A percentile compares a stretch with the other conserved stretches of the same genome.
Evolutionary conservation across 163 green algal species (phyloP).

Genomic region (Coccomyxa subellipsoidea): DNA sequence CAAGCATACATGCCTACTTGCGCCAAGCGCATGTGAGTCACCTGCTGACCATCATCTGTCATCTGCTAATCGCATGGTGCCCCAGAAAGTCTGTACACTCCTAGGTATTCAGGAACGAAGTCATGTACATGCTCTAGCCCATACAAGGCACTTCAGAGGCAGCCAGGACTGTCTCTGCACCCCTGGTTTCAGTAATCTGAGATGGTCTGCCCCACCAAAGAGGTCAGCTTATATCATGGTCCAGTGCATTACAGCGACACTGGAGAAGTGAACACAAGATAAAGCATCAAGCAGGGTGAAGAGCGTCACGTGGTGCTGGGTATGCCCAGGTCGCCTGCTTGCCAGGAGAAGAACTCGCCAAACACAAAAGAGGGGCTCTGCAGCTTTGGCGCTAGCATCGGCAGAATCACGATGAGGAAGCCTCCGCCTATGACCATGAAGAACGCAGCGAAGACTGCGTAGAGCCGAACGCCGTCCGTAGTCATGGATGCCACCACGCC

Average conservation of each 20-base stretch:
- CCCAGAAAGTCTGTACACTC: too few species aligned
- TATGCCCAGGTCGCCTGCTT: neutral
- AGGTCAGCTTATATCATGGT: too few species aligned
- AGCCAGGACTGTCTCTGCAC: too few species aligned
- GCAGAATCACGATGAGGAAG: neutral
- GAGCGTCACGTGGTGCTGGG: neutral
- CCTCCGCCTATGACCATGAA: neutral
- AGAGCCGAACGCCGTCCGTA: neutral
- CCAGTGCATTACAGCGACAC: too few species aligned
- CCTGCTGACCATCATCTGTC: neutral
- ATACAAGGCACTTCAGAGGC: too few species aligned
- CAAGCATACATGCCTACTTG: too few species aligned
- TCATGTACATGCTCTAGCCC: too few species aligned
- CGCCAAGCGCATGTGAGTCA: too few species aligned
- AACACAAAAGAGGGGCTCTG: neutral
- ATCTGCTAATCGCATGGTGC: neutral
- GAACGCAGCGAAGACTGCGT: neutral
- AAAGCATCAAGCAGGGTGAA: neutral
- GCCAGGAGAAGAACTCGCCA: neutral
- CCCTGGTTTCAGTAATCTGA: too few species aligned
- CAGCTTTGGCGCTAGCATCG: neutral
- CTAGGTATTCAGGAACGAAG: too few species aligned
- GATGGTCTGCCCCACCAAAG: too few species aligned
- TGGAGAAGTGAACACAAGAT: too few species aligned
- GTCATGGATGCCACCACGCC: slow-evolving; percentile 3